Conservation (phyloP, 139 green algal species). For the Pleodorina starrii region DNA sequence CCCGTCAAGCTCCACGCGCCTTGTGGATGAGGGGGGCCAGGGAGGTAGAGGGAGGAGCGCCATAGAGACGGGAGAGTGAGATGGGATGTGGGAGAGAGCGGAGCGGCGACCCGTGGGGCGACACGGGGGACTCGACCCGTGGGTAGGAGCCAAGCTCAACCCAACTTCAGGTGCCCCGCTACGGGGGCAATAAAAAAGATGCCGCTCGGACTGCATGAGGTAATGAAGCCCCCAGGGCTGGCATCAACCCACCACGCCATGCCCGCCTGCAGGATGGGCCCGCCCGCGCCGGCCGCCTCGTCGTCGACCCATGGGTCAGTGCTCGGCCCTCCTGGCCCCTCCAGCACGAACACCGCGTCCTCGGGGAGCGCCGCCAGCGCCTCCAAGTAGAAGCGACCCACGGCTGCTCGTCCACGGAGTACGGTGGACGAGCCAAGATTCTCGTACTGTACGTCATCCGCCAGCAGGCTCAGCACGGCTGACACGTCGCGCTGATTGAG, state of each 20-base stretch:
- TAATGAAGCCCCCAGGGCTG: too few species aligned
- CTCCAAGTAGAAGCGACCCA: conserved; percentile 49
- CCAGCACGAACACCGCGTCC: conserved; percentile 47
- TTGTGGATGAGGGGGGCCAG: too few species aligned
- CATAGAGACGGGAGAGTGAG: too few species aligned
- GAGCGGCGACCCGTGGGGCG: too few species aligned
- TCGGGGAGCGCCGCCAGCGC: conserved; percentile 30
- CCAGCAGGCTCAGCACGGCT: neutral
- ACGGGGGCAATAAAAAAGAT: too few species aligned
- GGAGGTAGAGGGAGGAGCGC: too few species aligned
- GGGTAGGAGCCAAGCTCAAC: too few species aligned
- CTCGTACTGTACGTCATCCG: conserved; percentile 31
- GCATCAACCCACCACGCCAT: conserved; percentile 55
- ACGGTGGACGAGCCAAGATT: neutral
- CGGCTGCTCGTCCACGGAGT: conserved; percentile 3
- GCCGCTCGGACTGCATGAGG: too few species aligned
- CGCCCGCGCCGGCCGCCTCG: neutral
- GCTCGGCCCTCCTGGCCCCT: neutral
- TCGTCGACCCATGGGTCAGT: neutral
- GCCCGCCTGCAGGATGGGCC: conserved; percentile 30
- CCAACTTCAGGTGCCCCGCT: too few species aligned
- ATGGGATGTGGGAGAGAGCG: too few species aligned
- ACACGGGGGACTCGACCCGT: too few species aligned
- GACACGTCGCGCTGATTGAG: conserved; percentile 43
- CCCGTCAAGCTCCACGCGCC: conserved; percentile 49